These are phyloP conservation scores for Cercospora zeina DNA, from an alignment of 2,329 filamentous ascomycete genomes.

Conservation along the genomic window DNA sequence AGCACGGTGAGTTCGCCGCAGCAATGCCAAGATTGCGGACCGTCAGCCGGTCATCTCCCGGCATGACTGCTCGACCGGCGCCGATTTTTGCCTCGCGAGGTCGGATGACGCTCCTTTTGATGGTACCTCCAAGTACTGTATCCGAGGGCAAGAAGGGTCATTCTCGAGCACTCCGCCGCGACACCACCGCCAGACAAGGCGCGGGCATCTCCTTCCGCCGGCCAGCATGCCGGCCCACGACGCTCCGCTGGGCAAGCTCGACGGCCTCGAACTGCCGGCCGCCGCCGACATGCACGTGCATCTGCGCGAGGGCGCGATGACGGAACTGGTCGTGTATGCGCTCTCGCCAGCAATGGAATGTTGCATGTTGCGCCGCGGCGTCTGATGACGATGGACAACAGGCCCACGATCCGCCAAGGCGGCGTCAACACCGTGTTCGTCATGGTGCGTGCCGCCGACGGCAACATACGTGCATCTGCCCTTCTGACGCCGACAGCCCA, in stretches of 20 bases:
- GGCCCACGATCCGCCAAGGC: conserved; percentile 53
- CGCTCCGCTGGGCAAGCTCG: conserved; percentile 42
- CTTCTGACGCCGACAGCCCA: conserved; percentile 43
- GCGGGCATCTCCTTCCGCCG: not conserved
- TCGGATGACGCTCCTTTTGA: not conserved
- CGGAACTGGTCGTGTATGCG: conserved; percentile 47
- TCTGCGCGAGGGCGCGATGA: conserved; percentile 55
- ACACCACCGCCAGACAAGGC: not conserved
- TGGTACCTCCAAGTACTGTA: too few relatives aligned
- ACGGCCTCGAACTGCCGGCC: conserved; percentile 50
- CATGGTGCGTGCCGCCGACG: too few relatives aligned
- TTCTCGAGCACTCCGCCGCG: too few relatives aligned
- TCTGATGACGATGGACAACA: conserved; percentile 27
- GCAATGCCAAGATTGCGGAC: not conserved
- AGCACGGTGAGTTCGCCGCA: not conserved
- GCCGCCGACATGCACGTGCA: conserved; percentile 56
- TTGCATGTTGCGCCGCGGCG: not conserved
- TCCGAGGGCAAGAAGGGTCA: not conserved
- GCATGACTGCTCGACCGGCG: not conserved
- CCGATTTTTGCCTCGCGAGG: not conserved
- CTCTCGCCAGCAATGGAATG: too few relatives aligned
- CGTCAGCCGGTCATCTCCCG: not conserved
- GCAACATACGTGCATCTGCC: not conserved
- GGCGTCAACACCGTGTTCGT: conserved; percentile 57
- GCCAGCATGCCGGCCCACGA: conserved; percentile 6